Evolutionary conservation across 345 rosid genomes (phyloP), one percentile per base, ranked within the genome.

Genomic region (Pistacia integerrima): DNA sequence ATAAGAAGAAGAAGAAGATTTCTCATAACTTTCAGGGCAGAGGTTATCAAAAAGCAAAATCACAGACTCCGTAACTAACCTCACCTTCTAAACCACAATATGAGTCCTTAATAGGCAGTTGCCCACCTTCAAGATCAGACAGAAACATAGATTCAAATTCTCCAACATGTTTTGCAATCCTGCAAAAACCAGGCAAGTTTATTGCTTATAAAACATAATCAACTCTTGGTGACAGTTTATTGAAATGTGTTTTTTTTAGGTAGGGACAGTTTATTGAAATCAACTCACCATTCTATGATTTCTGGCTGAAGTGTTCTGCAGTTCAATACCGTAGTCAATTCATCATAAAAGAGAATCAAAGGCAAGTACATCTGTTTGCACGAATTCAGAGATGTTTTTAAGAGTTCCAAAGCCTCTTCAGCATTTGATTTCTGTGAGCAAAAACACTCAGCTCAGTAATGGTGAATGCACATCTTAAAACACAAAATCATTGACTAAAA

Each of bases 321-420:
- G 52, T 82, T 87, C 76, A 93, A 78, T 77, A 89, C 54, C 71
- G 83, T 75, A 66, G 89, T 78, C 80, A 93, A 80, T 74, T 93
- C 98, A 81, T 93, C 98, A 72, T 90, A 90, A 84, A 93, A 87
- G 79, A 91, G 87, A 78, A 85, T 82, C 78, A 82, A 64, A 60
- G 91, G 82, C 68, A 88, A 89, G 79, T 78, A 70, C 30, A 85
- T 80, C 74, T 88, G 86, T 84, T 82, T 93, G 82, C 94, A 91
- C 74, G 93, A 91, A 72, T 90, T 91, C 75, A 89, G 77, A 68
- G 92, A 83, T 65, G 88, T 85, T 83, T 86, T 86, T 76, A 93
- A 77, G 75, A 93, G 94, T 83, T 90, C 94, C 88, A 93, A 76
- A 72, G 91, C 88, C 79, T 93, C 98, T 76, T 84, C 87, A 83